These are phyloP conservation scores for Chlorella variabilis DNA, from an alignment of 163 green algal genomes.

Conservation along the genomic window DNA sequence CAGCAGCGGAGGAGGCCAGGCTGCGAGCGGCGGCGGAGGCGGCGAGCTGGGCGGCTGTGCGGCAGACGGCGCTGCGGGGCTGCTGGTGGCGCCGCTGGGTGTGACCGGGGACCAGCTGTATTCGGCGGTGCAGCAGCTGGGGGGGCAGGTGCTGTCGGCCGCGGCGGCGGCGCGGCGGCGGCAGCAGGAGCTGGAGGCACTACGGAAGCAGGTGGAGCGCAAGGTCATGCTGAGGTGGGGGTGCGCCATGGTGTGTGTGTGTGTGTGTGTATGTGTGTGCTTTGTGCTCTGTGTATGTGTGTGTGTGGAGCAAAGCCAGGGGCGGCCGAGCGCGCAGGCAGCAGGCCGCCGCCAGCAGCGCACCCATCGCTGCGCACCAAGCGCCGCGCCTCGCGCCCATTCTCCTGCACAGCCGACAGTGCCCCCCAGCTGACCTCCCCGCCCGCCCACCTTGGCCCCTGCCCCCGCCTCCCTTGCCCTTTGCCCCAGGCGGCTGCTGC, in stretches of 20 bases:
- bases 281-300: too few relatives aligned
- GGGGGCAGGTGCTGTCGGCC: neutral
- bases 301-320: too few relatives aligned
- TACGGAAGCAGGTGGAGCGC: constrained; percentile 26
- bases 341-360: too few relatives aligned
- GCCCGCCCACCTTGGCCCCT: too few relatives aligned
- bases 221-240: constrained; percentile 31
- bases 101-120: constrained; percentile 15
- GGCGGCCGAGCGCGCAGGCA: too few relatives aligned
- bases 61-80: constrained; percentile 7
- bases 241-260: constrained; percentile 27
- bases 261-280: too few relatives aligned
- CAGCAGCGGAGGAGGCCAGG: neutral
- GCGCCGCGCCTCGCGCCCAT: too few relatives aligned
- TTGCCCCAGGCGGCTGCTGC: constrained; percentile 51
- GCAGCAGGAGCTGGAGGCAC: constrained; percentile 17
- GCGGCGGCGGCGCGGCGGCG: neutral
- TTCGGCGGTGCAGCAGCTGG: neutral
- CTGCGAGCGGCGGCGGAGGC: neutral
- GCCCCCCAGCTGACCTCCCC: too few relatives aligned
- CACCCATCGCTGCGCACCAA: too few relatives aligned
- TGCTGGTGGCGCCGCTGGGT: constrained; percentile 24
- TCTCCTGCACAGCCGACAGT: too few relatives aligned
- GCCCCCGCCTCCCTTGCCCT: too few relatives aligned
- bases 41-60: neutral